Base-by-base conservation (phyloP, 2,329 filamentous ascomycete species). In the Pseudocercospora fijiensis region DNA sequence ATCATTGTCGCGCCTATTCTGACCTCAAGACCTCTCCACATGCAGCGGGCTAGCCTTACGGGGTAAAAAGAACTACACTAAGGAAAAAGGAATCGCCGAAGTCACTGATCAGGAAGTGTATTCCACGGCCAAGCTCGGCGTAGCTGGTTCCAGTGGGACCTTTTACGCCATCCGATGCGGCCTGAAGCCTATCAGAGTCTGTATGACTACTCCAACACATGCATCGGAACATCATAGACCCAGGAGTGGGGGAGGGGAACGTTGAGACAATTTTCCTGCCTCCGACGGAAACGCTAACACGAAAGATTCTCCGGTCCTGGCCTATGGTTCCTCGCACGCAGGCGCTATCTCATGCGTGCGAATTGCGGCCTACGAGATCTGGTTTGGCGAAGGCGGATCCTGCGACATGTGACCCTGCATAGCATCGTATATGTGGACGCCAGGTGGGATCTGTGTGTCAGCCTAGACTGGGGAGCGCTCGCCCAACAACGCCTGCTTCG, bases 291-390 rank as follows among this genome's bases (percentile, higher is more conserved):
- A n/a, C 56, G 56, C 59, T 61, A 60, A 49, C 13, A 52, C 28
- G 41, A 51, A 63, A 41, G 64, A 59, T 68, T 64, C 63, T 65
- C 67, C 67, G 66, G 45, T 43, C 58, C 58, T 58, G 64, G 61
- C 67, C 67, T 69, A 65, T 68, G 53, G 55, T 62, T 64, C 43
- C 59, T 45, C 52, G 58, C 64, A 65, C 58, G 63, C 64, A 64
- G 60, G 43, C 55, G 41, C 49, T 33, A 55, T 37, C 52, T 60
- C 37, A 53, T 60, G 51, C 51, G 43, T 45, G 27, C 11, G 27
- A 13, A 64, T 37, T 58, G 49, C 62, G 58, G 62, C 53, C 37
- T 22, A 49, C 55, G 45, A 55, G 58, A 20, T 57, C 53, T 58
- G 45, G 52, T 51, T 41, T 45, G 49, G 64, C 43, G 45, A 37